phyloP scores from a whole-genome alignment of 805 yeast species.

The Yamadazyma philogaea region DNA sequence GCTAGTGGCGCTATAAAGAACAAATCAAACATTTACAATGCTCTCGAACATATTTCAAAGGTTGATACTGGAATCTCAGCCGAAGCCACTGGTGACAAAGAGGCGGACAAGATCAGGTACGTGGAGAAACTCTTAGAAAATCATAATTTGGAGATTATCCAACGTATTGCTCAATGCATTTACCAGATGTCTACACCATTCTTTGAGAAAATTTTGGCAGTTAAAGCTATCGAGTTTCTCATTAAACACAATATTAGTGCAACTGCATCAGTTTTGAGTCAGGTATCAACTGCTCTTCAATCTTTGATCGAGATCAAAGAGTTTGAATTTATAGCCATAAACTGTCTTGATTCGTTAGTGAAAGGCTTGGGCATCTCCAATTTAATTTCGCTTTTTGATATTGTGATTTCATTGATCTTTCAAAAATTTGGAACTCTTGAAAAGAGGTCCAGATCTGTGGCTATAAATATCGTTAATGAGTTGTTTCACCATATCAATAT shows the following conservation, averaged over 20 bases:
- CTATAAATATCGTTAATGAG: constrained; percentile 47
- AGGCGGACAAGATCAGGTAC: constrained; percentile 15
- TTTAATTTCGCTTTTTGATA: constrained; percentile 65
- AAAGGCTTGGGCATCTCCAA: constrained; percentile 53
- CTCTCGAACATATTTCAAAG: constrained; percentile 41
- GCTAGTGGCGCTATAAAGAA: constrained; percentile 28
- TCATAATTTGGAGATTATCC: constrained; percentile 71
- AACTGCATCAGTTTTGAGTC: constrained; percentile 62
- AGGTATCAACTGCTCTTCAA: constrained; percentile 81
- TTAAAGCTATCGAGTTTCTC: constrained; percentile 70
- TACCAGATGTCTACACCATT: constrained; percentile 72
- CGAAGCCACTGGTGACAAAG: not conserved
- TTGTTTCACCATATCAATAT: constrained; percentile 30
- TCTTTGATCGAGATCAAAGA: constrained; percentile 65
- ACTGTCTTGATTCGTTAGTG: constrained; percentile 66
- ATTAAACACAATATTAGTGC: constrained; percentile 57
- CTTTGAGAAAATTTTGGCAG: constrained; percentile 65
- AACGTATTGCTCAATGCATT: constrained; percentile 73
- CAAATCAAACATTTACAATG: constrained; percentile 36
- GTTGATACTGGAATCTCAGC: constrained; percentile 12
- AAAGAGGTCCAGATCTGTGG: constrained; percentile 46
- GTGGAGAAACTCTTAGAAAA: constrained; percentile 42
- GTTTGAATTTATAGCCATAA: constrained; percentile 58
- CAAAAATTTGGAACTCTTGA: constrained; percentile 62
- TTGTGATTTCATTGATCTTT: constrained; percentile 67